Evolutionary conservation across 192 early-diverging fungal genomes (phyloP).

Genomic region (Gigaspora rosea): DNA sequence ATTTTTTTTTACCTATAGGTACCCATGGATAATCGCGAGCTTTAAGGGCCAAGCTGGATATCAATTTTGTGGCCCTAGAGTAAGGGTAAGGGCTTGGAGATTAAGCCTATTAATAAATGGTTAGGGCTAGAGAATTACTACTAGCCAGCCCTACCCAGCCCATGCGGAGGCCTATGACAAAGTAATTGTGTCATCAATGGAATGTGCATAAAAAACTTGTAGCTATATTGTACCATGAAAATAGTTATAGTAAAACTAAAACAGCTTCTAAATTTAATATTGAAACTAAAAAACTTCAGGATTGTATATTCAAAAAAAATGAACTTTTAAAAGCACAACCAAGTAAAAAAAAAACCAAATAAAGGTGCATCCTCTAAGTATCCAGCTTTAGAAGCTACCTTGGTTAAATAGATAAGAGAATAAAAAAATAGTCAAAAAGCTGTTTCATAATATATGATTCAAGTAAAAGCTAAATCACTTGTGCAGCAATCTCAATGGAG

Average conservation of each 20-base stretch:
- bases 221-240: slow-evolving; percentile 11
- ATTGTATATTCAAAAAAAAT: slow-evolving; percentile 5
- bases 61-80: too few relatives aligned
- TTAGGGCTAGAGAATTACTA: too few relatives aligned
- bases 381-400: background rate
- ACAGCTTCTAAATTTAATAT: slow-evolving; percentile 19
- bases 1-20: too few relatives aligned
- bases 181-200: background rate
- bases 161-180: too few relatives aligned
- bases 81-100: too few relatives aligned
- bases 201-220: slow-evolving; percentile 1
- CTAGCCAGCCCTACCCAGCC: too few relatives aligned
- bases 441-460: background rate
- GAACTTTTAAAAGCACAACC: background rate
- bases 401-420: background rate
- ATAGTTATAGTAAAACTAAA: background rate
- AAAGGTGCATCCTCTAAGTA: background rate
- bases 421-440: background rate
- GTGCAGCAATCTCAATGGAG: background rate
- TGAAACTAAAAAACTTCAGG: slow-evolving; percentile 17
- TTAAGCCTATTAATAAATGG: too few relatives aligned
- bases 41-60: too few relatives aligned
- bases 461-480: background rate
- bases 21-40: too few relatives aligned
- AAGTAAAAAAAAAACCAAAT: background rate